phyloP scores from a whole-genome alignment of 2,329 filamentous ascomycete genomes.

The Ophioceras dolichostomum region DNA sequence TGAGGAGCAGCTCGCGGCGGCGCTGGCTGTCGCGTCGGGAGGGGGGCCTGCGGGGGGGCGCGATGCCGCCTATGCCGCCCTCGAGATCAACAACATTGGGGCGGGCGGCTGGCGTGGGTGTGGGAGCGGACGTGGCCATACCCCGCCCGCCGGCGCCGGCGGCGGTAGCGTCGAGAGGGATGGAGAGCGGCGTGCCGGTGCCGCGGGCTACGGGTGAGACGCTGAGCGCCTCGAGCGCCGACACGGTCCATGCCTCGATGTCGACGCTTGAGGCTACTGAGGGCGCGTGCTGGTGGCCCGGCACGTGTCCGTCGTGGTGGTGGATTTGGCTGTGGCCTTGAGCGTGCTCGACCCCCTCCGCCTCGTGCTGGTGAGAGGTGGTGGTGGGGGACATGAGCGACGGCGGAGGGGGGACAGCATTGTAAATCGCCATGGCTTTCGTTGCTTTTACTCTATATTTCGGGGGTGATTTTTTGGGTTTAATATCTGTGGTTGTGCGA shows the following conservation, averaged over 20 bases:
- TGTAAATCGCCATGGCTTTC: constrained; percentile 35
- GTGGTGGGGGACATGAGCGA: constrained; percentile 17
- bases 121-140: constrained; percentile 1
- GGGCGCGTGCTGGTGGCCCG: constrained; percentile 10
- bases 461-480: too few species aligned
- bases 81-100: constrained; percentile 12
- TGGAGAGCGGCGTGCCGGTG: constrained; percentile 53
- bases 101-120: constrained; percentile 5
- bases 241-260: constrained; percentile 56
- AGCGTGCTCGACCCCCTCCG: neutral
- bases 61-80: constrained; percentile 12
- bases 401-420: constrained; percentile 36
- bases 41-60: constrained; percentile 27
- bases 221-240: constrained; percentile 41
- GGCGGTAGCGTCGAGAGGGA: constrained; percentile 50
- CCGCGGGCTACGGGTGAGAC: constrained; percentile 45
- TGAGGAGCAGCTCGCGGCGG: constrained; percentile 63
- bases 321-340: too few species aligned
- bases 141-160: neutral
- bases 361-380: constrained; percentile 2
- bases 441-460: neutral
- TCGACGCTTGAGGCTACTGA: constrained; percentile 24
- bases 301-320: too few species aligned
- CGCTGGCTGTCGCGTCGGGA: constrained; percentile 41
- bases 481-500: too few species aligned